Percentiles rank a stretch among this genome's conserved stretches.
phyloP scores from a whole-genome alignment of 305 asterid species.

The Stenogyne calaminthoides region DNA sequence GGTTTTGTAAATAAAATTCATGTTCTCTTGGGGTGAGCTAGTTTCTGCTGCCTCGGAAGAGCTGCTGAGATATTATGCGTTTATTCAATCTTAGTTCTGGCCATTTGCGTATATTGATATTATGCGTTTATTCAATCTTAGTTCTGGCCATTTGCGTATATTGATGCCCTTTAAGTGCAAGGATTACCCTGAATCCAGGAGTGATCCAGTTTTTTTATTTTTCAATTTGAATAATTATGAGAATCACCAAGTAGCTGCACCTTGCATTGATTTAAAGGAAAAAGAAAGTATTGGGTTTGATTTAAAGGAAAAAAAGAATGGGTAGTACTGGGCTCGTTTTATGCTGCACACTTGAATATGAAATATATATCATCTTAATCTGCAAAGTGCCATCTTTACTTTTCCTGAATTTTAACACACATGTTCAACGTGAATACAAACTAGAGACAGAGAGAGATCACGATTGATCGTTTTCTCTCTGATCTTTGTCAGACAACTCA shows the following conservation, averaged over 20 bases:
- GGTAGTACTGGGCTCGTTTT: slow-evolving; percentile 8
- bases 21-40: slow-evolving; percentile 1
- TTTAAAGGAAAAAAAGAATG: not conserved
- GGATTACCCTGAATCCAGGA: not conserved
- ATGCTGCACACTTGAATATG: slow-evolving; percentile 20
- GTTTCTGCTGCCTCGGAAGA: not conserved
- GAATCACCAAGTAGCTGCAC: too few species aligned
- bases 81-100: not conserved
- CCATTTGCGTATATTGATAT: not conserved
- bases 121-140: not conserved
- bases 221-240: too few species aligned
- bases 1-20: slow-evolving; percentile 41
- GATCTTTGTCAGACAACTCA: slow-evolving; percentile 53
- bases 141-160: not conserved
- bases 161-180: not conserved
- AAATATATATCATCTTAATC: slow-evolving; percentile 8
- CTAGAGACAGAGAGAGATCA: slow-evolving; percentile 29
- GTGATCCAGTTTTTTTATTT: too few species aligned
- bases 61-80: slow-evolving; percentile 6
- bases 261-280: not conserved
- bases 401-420: not conserved
- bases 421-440: slow-evolving; percentile 15
- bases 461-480: slow-evolving; percentile 47
- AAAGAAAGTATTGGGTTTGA: not conserved
- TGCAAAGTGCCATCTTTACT: slow-evolving; percentile 7